These are phyloP conservation scores for Neopestalotiopsis rosae DNA, from an alignment of 2,329 filamentous ascomycete genomes.

Conservation along the genomic window DNA sequence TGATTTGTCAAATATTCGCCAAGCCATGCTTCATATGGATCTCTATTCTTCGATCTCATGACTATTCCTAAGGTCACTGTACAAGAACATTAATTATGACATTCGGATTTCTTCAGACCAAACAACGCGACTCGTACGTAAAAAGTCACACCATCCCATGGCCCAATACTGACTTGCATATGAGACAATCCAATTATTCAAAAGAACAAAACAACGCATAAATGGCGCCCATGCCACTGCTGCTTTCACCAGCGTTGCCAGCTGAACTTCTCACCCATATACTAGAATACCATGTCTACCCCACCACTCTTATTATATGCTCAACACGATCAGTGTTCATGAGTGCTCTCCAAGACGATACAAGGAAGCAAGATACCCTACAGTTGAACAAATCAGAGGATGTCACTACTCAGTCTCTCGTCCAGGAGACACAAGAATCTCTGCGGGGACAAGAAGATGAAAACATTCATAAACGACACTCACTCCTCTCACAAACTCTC, in stretches of 20 bases:
- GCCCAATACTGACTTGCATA: too few relatives aligned
- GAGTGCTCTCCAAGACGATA: slow-evolving; percentile 56
- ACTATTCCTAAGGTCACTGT: too few relatives aligned
- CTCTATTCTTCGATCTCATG: neutral
- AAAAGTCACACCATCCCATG: too few relatives aligned
- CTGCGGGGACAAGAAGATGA: neutral
- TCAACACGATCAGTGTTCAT: slow-evolving; percentile 70
- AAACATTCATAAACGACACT: slow-evolving; percentile 29
- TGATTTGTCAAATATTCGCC: neutral
- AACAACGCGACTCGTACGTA: too few relatives aligned
- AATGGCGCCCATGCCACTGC: slow-evolving; percentile 32
- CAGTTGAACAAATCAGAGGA: slow-evolving; percentile 6
- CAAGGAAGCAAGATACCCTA: slow-evolving; percentile 31
- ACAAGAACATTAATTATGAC: too few relatives aligned
- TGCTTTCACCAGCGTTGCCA: slow-evolving; percentile 59
- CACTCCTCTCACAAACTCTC: slow-evolving; percentile 68
- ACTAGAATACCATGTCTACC: slow-evolving; percentile 58
- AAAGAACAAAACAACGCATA: neutral
- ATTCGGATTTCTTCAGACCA: too few relatives aligned
- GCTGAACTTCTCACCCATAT: slow-evolving; percentile 70
- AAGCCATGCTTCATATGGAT: neutral
- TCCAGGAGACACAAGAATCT: neutral
- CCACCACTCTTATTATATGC: slow-evolving; percentile 75
- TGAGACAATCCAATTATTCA: too few relatives aligned
- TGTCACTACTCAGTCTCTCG: slow-evolving; percentile 21